Conservation (phyloP, 805 yeast species). For the Candida orba region DNA sequence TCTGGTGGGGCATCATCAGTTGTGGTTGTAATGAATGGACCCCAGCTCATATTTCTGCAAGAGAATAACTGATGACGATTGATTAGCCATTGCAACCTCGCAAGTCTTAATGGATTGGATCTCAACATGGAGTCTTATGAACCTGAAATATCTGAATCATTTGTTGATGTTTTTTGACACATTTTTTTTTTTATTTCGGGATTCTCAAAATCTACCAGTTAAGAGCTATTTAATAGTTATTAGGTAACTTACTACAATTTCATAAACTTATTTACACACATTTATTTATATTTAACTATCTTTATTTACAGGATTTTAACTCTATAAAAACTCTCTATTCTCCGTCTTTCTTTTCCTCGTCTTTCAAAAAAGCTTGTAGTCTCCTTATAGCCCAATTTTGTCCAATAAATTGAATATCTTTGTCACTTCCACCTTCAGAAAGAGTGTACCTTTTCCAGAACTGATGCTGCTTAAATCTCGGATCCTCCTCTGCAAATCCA, state of each 20-base stretch:
- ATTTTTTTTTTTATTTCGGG: too few relatives aligned
- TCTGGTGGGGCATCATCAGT: conserved; percentile 2
- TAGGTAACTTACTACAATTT: too few relatives aligned
- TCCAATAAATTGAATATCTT: conserved; percentile 66
- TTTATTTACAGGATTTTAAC: background rate
- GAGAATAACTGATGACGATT: too few relatives aligned
- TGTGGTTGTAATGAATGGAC: conserved; percentile 4
- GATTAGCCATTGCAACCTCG: too few relatives aligned
- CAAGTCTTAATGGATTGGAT: too few relatives aligned
- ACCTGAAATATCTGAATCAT: too few relatives aligned
- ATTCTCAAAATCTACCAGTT: too few relatives aligned
- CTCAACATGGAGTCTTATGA: too few relatives aligned
- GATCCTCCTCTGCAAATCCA: conserved; percentile 55
- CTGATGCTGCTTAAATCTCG: conserved; percentile 53
- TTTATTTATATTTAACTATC: background rate
- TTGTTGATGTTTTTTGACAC: too few relatives aligned
- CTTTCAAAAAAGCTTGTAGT: conserved; percentile 42
- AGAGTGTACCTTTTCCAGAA: conserved; percentile 71
- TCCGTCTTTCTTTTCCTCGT: conserved; percentile 10
- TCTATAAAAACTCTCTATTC: background rate
- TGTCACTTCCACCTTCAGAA: conserved; percentile 60
- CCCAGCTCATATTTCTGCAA: conserved; percentile 6
- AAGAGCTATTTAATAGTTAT: too few relatives aligned
- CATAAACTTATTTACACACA: background rate
- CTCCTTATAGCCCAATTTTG: conserved; percentile 77